Percentiles rank a stretch among this genome's conserved stretches.
Evolutionary conservation across 75 land plant genomes (phyloP).

Genomic region (Adiantum capillusveneris): DNA sequence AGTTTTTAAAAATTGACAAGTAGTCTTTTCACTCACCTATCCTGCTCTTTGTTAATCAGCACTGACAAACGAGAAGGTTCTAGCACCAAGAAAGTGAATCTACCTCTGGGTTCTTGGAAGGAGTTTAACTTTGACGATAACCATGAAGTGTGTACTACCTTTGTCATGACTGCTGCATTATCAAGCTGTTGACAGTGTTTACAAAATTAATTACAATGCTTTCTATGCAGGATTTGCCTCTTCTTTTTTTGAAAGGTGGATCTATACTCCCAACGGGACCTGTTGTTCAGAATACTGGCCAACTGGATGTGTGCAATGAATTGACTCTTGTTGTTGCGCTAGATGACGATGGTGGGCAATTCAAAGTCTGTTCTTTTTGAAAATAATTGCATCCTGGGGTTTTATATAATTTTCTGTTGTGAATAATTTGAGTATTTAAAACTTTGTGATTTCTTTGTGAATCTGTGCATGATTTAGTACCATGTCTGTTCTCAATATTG

Average conservation of each 20-base stretch:
- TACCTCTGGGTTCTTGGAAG: conserved; percentile 82
- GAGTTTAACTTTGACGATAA: conserved; percentile 83
- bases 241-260: conserved; percentile 80
- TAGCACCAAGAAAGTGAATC: conserved; percentile 18
- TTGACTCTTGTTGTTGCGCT: conserved; percentile 75
- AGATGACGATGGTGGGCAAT: conserved; percentile 62
- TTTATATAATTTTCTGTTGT: too few relatives aligned
- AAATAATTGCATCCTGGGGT: too few relatives aligned
- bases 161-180: too few relatives aligned
- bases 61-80: conserved; percentile 33
- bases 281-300: conserved; percentile 54
- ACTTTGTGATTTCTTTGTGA: too few relatives aligned
- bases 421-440: too few relatives aligned
- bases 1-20: not conserved
- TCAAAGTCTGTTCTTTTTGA: too few relatives aligned
- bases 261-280: conserved; percentile 80
- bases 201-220: too few relatives aligned
- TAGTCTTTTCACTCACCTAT: not conserved
- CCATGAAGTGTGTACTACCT: conserved; percentile 32
- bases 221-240: conserved; percentile 68
- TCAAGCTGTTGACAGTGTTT: too few relatives aligned
- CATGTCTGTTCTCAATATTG: not conserved
- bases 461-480: too few relatives aligned
- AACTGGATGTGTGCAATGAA: conserved; percentile 51
- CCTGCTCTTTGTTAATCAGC: conserved; percentile 24